Evolutionary conservation across 352 stramenopile genomes (phyloP).

Genomic region (Globisporangium okanoganense): DNA sequence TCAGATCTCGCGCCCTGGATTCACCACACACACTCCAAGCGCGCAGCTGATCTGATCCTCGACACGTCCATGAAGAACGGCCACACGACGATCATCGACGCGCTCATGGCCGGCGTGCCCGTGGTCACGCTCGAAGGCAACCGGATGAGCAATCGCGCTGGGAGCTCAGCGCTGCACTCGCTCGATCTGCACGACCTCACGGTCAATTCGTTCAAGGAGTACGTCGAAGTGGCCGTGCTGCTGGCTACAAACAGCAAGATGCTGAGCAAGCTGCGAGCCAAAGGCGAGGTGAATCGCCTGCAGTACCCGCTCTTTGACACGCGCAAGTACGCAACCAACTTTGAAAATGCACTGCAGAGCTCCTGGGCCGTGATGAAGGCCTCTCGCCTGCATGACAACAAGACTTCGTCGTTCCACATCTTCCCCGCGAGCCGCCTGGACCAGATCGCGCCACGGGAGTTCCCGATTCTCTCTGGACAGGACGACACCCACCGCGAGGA

Average conservation of each 20-base stretch:
- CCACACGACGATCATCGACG: slow-evolving; percentile 79
- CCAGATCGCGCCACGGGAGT: slow-evolving; percentile 21
- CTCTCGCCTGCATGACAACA: background rate
- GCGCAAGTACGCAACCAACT: slow-evolving; percentile 38
- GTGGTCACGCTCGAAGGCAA: slow-evolving; percentile 64
- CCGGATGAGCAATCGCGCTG: slow-evolving; percentile 65
- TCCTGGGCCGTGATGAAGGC: slow-evolving; percentile 42
- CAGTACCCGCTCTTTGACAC: slow-evolving; percentile 69
- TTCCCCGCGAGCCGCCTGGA: slow-evolving; percentile 24
- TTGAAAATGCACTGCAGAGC: slow-evolving; percentile 39
- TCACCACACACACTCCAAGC: slow-evolving; percentile 72
- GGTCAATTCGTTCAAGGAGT: slow-evolving; percentile 75
- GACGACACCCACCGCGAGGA: slow-evolving; percentile 28
- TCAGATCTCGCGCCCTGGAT: slow-evolving; percentile 64
- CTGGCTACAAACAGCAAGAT: slow-evolving; percentile 35
- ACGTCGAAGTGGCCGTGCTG: slow-evolving; percentile 67
- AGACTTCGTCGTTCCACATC: slow-evolving; percentile 28
- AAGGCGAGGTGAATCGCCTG: slow-evolving; percentile 40
- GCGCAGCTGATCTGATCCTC: slow-evolving; percentile 64
- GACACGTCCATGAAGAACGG: slow-evolving; percentile 85
- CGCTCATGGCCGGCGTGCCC: slow-evolving; percentile 71
- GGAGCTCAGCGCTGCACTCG: slow-evolving; percentile 49
- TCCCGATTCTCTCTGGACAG: slow-evolving; percentile 36
- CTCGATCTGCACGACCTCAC: slow-evolving; percentile 49
- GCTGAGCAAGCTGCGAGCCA: slow-evolving; percentile 29